These are phyloP conservation scores for Blastomyces parvus DNA, from an alignment of 2,329 filamentous ascomycete species.

Conservation along the genomic window DNA sequence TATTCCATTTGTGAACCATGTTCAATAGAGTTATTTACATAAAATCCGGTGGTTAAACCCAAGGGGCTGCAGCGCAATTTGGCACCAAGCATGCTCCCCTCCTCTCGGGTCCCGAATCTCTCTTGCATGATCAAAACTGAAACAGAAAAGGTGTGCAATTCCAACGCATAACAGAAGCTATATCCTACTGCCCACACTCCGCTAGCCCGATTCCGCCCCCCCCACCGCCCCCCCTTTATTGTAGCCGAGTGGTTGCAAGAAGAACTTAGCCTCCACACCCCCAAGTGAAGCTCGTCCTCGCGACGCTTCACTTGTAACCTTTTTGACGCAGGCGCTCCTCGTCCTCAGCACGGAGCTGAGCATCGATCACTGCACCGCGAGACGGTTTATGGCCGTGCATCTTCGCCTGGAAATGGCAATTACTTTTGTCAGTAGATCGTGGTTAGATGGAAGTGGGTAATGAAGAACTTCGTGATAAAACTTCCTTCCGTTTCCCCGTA, in stretches of 20 bases:
- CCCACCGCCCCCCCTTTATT: neutral
- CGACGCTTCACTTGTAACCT: neutral
- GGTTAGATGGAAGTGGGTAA: neutral
- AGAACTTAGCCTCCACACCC: neutral
- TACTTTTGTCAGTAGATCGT: neutral
- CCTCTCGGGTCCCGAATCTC: neutral
- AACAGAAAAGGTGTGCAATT: neutral
- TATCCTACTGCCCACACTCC: neutral
- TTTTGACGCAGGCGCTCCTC: slow-evolving; percentile 38
- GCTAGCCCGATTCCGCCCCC: neutral
- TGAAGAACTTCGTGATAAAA: neutral
- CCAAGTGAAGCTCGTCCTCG: neutral
- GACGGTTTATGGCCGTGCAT: slow-evolving; percentile 40
- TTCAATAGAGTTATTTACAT: neutral
- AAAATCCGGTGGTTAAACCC: neutral
- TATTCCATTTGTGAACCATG: neutral
- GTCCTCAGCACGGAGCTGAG: slow-evolving; percentile 36
- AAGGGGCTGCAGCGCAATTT: neutral
- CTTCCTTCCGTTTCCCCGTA: neutral
- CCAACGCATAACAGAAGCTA: neutral
- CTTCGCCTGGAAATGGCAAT: slow-evolving; percentile 26
- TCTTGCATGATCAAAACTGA: neutral
- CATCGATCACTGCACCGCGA: slow-evolving; percentile 40
- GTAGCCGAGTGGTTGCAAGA: neutral
- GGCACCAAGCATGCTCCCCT: neutral